Percentiles rank a stretch among this genome's conserved stretches.
Evolutionary conservation across 2,329 filamentous ascomycete genomes (phyloP).

Genomic region (Sporothrix globosa): DNA sequence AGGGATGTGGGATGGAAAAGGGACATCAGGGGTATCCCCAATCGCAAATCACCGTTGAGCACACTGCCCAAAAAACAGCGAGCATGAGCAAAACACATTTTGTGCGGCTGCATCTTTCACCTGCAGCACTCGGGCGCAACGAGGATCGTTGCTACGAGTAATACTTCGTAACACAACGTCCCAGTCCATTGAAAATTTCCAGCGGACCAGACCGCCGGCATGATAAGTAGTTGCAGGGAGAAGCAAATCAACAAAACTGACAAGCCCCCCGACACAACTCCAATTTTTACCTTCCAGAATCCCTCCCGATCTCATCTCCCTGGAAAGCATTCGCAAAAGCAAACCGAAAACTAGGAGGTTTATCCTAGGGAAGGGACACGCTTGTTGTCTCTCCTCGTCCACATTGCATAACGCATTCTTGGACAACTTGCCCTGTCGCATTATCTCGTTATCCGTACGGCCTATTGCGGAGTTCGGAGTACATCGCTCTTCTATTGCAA

Average conservation of each 20-base stretch:
- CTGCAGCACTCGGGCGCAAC: not conserved
- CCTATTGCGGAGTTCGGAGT: not conserved
- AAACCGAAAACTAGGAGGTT: not conserved
- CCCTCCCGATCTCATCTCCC: not conserved
- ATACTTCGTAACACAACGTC: not conserved
- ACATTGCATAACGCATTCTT: constrained; percentile 3
- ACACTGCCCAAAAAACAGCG: not conserved
- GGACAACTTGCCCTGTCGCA: constrained; percentile 1
- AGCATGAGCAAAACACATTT: not conserved
- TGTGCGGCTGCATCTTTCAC: constrained; percentile 16
- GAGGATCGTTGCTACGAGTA: not conserved
- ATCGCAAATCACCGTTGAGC: constrained; percentile 32
- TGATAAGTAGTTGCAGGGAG: constrained; percentile 1
- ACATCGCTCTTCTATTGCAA: constrained; percentile 4
- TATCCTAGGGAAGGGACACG: not conserved
- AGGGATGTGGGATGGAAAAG: constrained; percentile 17
- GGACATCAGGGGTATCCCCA: constrained; percentile 31
- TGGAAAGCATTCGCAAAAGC: not conserved
- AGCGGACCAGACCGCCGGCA: not conserved
- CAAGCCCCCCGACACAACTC: not conserved
- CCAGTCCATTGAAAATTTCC: not conserved
- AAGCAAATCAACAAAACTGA: constrained; percentile 17
- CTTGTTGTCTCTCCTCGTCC: not conserved
- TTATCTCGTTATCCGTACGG: not conserved
- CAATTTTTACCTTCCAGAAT: constrained; percentile 11